Evolutionary conservation across 2,329 filamentous ascomycete genomes (phyloP).

Genomic region (Exophiala alcalophila): DNA sequence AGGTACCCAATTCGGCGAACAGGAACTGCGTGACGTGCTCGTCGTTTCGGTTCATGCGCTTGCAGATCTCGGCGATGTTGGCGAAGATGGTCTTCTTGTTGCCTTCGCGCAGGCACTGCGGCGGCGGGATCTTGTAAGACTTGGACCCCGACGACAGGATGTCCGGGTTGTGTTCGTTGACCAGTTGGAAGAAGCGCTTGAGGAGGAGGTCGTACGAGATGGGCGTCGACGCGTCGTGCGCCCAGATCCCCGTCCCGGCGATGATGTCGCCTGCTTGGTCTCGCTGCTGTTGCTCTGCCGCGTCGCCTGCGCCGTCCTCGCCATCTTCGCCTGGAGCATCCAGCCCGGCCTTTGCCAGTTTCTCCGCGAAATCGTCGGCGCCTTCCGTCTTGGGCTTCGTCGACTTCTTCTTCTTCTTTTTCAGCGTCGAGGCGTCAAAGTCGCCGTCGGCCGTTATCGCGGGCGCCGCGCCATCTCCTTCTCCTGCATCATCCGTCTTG

Average conservation of each 20-base stretch:
- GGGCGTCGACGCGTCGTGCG: slow-evolving; percentile 70
- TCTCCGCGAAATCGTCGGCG: slow-evolving; percentile 61
- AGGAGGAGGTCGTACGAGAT: slow-evolving; percentile 86
- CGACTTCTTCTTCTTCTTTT: slow-evolving; percentile 86
- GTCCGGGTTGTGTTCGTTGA: slow-evolving; percentile 95
- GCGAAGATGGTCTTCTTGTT: slow-evolving; percentile 99
- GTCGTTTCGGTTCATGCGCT: slow-evolving; percentile 98
- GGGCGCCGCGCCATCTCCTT: slow-evolving; percentile 48
- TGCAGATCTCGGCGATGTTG: slow-evolving; percentile 98
- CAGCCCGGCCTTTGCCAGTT: slow-evolving; percentile 34
- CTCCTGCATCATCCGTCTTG: slow-evolving; percentile 56
- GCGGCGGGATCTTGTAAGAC: slow-evolving; percentile 98
- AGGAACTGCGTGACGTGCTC: slow-evolving; percentile 97
- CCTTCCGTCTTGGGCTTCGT: slow-evolving; percentile 56
- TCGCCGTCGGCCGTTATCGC: slow-evolving; percentile 56
- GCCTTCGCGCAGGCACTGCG: slow-evolving; percentile 97
- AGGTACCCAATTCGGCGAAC: slow-evolving; percentile 97
- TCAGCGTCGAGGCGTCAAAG: slow-evolving; percentile 65
- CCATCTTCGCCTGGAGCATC: too few relatives aligned
- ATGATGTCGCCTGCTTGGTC: slow-evolving; percentile 70
- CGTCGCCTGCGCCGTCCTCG: slow-evolving; percentile 53
- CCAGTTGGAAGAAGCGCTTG: slow-evolving; percentile 87
- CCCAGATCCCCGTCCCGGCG: slow-evolving; percentile 85
- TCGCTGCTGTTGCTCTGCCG: slow-evolving; percentile 46
- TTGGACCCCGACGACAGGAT: slow-evolving; percentile 82